phyloP scores from a whole-genome alignment of 805 yeast genomes.

The Nakazawaea pomicola region DNA sequence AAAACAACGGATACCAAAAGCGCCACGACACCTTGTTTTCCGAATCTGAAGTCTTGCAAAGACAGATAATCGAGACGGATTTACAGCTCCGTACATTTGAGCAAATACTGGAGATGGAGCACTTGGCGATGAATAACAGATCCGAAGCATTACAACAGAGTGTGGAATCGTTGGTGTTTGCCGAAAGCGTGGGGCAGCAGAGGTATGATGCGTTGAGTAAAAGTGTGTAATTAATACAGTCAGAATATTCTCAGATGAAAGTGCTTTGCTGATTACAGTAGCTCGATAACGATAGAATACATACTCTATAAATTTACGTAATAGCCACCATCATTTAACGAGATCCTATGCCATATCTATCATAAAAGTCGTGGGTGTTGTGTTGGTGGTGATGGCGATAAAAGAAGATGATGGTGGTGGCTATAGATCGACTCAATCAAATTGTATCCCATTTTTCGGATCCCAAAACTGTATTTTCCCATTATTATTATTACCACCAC shows the following conservation, averaged over 20 bases:
- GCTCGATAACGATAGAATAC: no score
- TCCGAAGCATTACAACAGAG: slow-evolving; percentile 10
- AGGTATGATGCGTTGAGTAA: slow-evolving; percentile 14
- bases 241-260: no score
- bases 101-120: slow-evolving; percentile 13
- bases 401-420: no score
- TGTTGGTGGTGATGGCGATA: no score
- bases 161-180: slow-evolving; percentile 12
- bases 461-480: no score
- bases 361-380: no score
- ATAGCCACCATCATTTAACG: no score
- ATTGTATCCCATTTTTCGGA: slow-evolving; percentile 11
- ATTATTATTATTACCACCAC: no score
- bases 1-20: slow-evolving; percentile 29
- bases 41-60: slow-evolving; percentile 16
- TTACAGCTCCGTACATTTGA: slow-evolving; percentile 14
- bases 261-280: no score
- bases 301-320: no score
- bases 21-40: slow-evolving; percentile 20
- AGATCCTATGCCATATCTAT: no score
- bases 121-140: slow-evolving; percentile 12
- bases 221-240: no score
- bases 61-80: slow-evolving; percentile 11
- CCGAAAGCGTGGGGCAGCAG: slow-evolving; percentile 14
- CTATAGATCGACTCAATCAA: slow-evolving; percentile 7